Percentiles rank a stretch among this genome's conserved stretches.
phyloP scores from a whole-genome alignment of 2,329 filamentous ascomycete species.

The Tolypocladium tropicale region DNA sequence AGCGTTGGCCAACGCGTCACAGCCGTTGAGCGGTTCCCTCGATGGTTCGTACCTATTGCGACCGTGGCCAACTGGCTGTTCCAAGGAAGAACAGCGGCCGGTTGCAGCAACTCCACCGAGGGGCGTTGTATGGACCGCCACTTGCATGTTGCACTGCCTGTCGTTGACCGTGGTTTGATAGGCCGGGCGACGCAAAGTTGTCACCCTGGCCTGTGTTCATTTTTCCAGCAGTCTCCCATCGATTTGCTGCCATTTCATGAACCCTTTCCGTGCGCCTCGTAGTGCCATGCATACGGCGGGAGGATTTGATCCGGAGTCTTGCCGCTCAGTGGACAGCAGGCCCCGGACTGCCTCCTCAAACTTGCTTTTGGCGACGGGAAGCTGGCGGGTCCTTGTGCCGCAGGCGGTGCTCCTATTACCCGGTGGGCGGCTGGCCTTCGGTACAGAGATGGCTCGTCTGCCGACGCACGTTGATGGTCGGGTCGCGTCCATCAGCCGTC shows the following conservation, averaged over 20 bases:
- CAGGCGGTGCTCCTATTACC: neutral
- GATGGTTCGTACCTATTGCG: neutral
- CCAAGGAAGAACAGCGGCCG: neutral
- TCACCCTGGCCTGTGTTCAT: neutral
- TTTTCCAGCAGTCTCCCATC: neutral
- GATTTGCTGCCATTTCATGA: neutral
- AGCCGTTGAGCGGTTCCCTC: neutral
- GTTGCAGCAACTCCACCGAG: too few relatives aligned
- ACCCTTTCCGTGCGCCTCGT: neutral
- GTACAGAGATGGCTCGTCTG: neutral
- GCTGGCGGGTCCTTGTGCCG: neutral
- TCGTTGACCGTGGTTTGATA: neutral
- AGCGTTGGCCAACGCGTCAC: neutral
- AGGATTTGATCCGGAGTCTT: neutral
- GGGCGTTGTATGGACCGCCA: too few relatives aligned
- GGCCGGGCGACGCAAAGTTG: neutral
- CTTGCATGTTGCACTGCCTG: neutral
- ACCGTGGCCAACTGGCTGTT: neutral
- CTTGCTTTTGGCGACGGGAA: neutral
- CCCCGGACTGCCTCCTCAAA: neutral
- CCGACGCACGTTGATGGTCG: neutral
- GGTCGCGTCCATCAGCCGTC: neutral
- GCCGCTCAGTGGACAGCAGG: neutral
- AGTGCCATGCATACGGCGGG: neutral
- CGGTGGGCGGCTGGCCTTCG: neutral